Base-by-base conservation (phyloP, 495 filamentous ascomycete genomes). In the Penicillium argentinense region DNA sequence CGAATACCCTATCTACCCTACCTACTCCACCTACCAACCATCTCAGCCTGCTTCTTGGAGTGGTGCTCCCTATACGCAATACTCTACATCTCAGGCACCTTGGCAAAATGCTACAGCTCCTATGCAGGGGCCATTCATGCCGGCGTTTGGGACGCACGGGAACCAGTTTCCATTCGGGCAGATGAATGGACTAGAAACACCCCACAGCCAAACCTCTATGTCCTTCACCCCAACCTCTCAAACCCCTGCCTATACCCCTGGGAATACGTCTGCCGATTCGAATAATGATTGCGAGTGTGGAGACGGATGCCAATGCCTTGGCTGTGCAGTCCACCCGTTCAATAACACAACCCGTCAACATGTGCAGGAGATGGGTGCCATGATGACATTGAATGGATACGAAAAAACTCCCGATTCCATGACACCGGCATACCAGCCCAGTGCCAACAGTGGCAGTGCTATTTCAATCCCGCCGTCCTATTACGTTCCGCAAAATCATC, bases 261-360 rank as follows among this genome's bases (percentile, higher is more conserved):
- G 50, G 18, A 48, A 47, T 3, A 17, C 52, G 18, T 40, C 42
- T 4, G 41, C 39, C 11, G 59, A 66, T 5, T 11, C 59, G 9
- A 64, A 60, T 22, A 72, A 86, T 47, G 64, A 80, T 39, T 84
- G 88, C 64, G 57, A 67, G 54, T 84, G 89, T 60, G 80, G 89
- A 49, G 71, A 84, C 38, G 70, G 71, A 1, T 91, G 87, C 53
- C 68, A 84, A 46, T 91, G 87, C 53, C 54, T 88, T 18, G 84
- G 80, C 16, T 91, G 87, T 55, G 64, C 78, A 17, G 72, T 76
- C 27, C 87, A 91, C 57, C 87, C 86, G 4, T 89, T 81, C 60
- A 91, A 91, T 57, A 67, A 78, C 16, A 76, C 80, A n/a, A 88
- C 83, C n/a, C 70, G 72, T 28, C 71, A 84, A 33, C 85, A 84